These are phyloP conservation scores for Puccinia horiana DNA, from an alignment of 1,284 basidiomycete species.

Conservation along the genomic window DNA sequence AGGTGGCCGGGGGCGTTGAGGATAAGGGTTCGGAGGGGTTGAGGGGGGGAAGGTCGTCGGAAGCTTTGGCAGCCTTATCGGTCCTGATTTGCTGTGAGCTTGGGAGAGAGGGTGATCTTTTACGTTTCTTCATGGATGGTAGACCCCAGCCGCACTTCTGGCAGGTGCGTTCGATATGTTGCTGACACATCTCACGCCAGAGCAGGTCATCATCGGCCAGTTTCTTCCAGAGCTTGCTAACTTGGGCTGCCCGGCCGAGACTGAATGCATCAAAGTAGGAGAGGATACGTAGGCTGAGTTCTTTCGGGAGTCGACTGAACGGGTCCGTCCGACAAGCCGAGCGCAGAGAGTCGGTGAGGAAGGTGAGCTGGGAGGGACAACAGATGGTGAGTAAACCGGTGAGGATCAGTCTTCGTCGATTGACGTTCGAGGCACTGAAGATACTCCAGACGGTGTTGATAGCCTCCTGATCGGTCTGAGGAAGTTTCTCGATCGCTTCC, in stretches of 20 bases:
- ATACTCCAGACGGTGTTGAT: constrained; percentile 94
- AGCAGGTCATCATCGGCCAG: constrained; percentile 95
- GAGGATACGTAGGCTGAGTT: constrained; percentile 85
- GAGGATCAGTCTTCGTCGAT: constrained; percentile 86
- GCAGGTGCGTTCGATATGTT: constrained; percentile 97
- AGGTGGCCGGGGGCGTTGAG: constrained; percentile 51
- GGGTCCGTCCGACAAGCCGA: constrained; percentile 94
- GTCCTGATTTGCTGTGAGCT: neutral
- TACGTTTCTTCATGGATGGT: constrained; percentile 78
- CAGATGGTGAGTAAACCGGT: constrained; percentile 99
- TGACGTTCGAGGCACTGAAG: constrained; percentile 91
- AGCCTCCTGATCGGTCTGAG: constrained; percentile 79
- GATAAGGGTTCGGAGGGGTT: constrained; percentile 9
- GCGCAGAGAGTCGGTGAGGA: constrained; percentile 85
- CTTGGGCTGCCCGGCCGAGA: constrained; percentile 92
- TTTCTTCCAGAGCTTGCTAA: constrained; percentile 78
- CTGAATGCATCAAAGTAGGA: constrained; percentile 92
- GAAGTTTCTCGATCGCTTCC: constrained; percentile 89
- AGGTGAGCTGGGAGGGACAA: constrained; percentile 97
- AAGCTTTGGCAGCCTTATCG: neutral
- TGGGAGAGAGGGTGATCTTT: constrained; percentile 52
- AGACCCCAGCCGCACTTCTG: constrained; percentile 97
- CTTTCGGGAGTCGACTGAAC: constrained; percentile 84
- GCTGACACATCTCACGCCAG: constrained; percentile 95
- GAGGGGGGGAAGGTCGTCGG: constrained; percentile 58